Evolutionary conservation across 306 rosid species (phyloP), one percentile per base, ranked within the genome.

Genomic region (Arachis stenosperma): DNA sequence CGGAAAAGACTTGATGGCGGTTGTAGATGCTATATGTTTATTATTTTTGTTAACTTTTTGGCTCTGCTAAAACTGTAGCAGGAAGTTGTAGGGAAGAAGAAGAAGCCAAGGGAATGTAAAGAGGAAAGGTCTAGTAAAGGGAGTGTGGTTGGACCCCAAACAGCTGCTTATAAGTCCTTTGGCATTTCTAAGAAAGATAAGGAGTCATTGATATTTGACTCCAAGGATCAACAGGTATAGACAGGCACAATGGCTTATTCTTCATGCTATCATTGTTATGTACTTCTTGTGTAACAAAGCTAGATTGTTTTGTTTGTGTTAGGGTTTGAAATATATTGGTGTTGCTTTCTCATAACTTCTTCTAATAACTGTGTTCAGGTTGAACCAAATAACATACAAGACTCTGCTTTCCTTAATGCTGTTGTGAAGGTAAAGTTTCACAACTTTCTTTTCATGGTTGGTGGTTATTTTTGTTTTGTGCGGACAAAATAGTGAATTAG

Each of bases 401-500:
- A 81, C 73, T 78, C 88, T 5, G 84, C 78, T 81, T 88, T 93
- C 71, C 97, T 93, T 47, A 93, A 90, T 82, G 98, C 98, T 39
- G 98, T 93, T 58, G 98, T 93, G 51, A 93, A 93, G 98, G 98
- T 93, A 86, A 74, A 69, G 57, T 62, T 73, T 29, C 36, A 29
- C 33, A 53, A 55, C 8, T 36, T 17, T 15, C 15, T 22, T 48
- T 62, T 37, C 12, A 10, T 43, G 44, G n/a, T 47, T 53, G 53
- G 17, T 10, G 7, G 10, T 47, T 64, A 4, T 54, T 39, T 54
- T 73, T 44, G 50, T 73, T 15, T 74, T 73, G 39, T 61, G 54
- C 13, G 8, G 8, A 52, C 3, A 52, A 6, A 52, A 2, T 52
- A 52, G 57, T 52, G 27, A 14, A 52, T n/a, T 6, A n/a, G 9